Conservation (phyloP, 2,329 filamentous ascomycete species). For the Diaporthe citriasiana region DNA sequence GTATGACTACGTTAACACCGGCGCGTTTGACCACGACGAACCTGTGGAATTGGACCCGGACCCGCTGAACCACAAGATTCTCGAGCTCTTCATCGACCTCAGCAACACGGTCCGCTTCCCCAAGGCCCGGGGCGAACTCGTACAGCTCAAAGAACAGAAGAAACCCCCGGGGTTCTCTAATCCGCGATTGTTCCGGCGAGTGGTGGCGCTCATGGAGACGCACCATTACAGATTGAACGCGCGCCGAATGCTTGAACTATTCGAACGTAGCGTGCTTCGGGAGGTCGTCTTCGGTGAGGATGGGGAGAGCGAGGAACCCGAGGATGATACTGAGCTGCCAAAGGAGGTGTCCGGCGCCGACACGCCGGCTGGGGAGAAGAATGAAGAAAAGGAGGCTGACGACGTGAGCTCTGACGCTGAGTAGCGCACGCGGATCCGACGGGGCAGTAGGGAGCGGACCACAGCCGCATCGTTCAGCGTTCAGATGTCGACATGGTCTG, state of each 20-base stretch:
- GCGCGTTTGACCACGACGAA: conserved; percentile 43
- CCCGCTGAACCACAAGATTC: conserved; percentile 78
- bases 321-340: conserved; percentile 35
- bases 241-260: conserved; percentile 91
- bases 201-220: conserved; percentile 86
- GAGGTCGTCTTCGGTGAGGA: conserved; percentile 87
- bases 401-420: conserved; percentile 73
- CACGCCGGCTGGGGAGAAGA: conserved; percentile 40
- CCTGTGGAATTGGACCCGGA: conserved; percentile 57
- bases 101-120: conserved; percentile 95
- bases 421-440: conserved; percentile 68
- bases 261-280: conserved; percentile 90
- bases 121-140: conserved; percentile 85
- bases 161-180: conserved; percentile 82
- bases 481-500: background rate
- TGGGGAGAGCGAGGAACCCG: conserved; percentile 51
- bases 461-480: background rate
- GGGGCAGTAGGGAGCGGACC: conserved; percentile 59
- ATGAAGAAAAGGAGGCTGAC: conserved; percentile 51
- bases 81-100: conserved; percentile 88
- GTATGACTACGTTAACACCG: conserved; percentile 37
- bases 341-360: background rate
- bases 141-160: conserved; percentile 81
- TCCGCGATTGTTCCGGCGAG: conserved; percentile 84
- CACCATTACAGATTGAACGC: conserved; percentile 92